Percentiles rank a stretch among this genome's conserved stretches.
Evolutionary conservation across 352 stramenopile species (phyloP).

Genomic region (Phytophthora tentaculata): DNA sequence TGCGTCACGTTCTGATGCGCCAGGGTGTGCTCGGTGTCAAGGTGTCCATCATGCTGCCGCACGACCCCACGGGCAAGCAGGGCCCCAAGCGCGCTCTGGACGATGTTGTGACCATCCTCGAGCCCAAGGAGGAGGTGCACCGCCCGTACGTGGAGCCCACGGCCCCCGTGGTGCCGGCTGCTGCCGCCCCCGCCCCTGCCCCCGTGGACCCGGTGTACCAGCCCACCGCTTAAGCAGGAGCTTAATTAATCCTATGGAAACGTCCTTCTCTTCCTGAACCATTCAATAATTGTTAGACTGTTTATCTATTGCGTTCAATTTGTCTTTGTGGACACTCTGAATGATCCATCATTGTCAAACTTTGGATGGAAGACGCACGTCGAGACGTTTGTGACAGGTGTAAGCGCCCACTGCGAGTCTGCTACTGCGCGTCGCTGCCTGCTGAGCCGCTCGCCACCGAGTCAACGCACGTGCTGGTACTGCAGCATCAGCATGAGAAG

Average conservation of each 20-base stretch:
- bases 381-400: slow-evolving; percentile 55
- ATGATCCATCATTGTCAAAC: background rate
- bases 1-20: slow-evolving; percentile 99
- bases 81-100: slow-evolving; percentile 98
- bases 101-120: slow-evolving; percentile 99
- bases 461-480: slow-evolving; percentile 57
- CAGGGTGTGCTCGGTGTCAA: slow-evolving; percentile 99
- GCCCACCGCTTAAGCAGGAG: slow-evolving; percentile 53
- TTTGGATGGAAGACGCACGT: slow-evolving; percentile 26
- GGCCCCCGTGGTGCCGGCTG: slow-evolving; percentile 50
- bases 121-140: slow-evolving; percentile 97
- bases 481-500: slow-evolving; percentile 72
- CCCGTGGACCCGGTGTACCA: slow-evolving; percentile 56
- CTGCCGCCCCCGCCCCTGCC: slow-evolving; percentile 39
- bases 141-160: slow-evolving; percentile 84
- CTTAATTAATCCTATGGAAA: slow-evolving; percentile 39
- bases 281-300: slow-evolving; percentile 17
- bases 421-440: slow-evolving; percentile 65
- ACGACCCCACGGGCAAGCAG: slow-evolving; percentile 97
- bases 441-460: slow-evolving; percentile 24
- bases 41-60: slow-evolving; percentile 99
- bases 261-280: slow-evolving; percentile 46
- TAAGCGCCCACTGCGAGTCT: slow-evolving; percentile 49
- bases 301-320: background rate
- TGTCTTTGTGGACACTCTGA: background rate